Base-by-base conservation (phyloP, 108 stramenopile species). In the Skeletonema potamos region DNA sequence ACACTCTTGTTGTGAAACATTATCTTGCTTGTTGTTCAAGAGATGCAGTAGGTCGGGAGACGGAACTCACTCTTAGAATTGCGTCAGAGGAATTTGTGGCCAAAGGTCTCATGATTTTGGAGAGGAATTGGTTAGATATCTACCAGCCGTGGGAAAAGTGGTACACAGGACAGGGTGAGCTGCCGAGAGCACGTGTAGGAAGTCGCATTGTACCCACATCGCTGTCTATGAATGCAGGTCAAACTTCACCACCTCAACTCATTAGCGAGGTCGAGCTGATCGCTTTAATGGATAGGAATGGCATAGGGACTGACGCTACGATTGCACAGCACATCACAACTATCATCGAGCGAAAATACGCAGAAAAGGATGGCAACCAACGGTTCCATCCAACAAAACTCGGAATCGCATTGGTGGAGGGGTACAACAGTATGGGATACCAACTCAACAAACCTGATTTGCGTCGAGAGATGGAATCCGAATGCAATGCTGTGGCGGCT, bases 1-100 rank as follows among this genome's bases (percentile, higher is more conserved):
- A 98, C 72, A 88, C 82, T 34, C 84, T 98, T 36, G 86, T 99
- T 12, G 89, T 89, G 17, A 92, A 97, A 68, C 99, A 99, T 64
- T 99, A 98, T 65, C 80, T 99, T n/a, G 99, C 99, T 9, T 97
- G 96, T 65, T 99, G 99, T 75, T 92, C 96, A 26, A 70, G 90
- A 62, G 99, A 99, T 76, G 98, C 97, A 17, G 55, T 88, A 7
- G 98, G 98, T 13, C 74, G 87, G 51, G 92, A 95, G 74, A 98
- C 96, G 15, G 78, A 76, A 10, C 76, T 97, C 2, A 88, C 82
- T 1, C 91, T 95, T 15, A 79, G 84, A 69, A 90, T 97, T 58
- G 94, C 87, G 7, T 84, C 84, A 1, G 98, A 99, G 67, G 89
- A 93, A 56, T 96, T 96, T 65, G 84, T 85, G 12, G 95, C 95